Evolutionary conservation across 2,329 filamentous ascomycete species (phyloP).

Genomic region (Hirsutella rhossiliensis): DNA sequence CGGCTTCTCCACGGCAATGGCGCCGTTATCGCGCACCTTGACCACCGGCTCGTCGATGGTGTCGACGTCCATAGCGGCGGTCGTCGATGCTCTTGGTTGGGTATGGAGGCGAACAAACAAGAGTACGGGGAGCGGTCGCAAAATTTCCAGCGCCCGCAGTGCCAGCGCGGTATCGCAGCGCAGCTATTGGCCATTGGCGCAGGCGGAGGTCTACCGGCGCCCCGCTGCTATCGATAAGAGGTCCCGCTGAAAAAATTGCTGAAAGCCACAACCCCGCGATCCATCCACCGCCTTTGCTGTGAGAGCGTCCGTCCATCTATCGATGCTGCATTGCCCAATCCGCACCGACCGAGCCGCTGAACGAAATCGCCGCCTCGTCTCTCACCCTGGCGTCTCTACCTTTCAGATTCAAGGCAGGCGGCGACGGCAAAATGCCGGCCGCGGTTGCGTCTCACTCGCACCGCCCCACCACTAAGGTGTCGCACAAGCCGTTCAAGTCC

Average conservation of each 20-base stretch:
- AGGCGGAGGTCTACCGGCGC: not conserved
- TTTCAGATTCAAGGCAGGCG: slow-evolving; percentile 78
- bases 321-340: not conserved
- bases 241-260: slow-evolving; percentile 21
- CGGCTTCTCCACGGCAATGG: slow-evolving; percentile 33
- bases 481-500: slow-evolving; percentile 87
- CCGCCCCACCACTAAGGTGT: slow-evolving; percentile 78
- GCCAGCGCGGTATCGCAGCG: slow-evolving; percentile 12
- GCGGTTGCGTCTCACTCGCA: slow-evolving; percentile 64
- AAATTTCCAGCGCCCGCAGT: not conserved
- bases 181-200: slow-evolving; percentile 14
- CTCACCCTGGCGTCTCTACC: slow-evolving; percentile 60
- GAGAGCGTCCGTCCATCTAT: no score
- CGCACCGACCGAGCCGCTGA: not conserved
- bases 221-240: slow-evolving; percentile 21
- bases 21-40: slow-evolving; percentile 37
- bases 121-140: not conserved
- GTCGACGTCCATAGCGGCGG: slow-evolving; percentile 24
- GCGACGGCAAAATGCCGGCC: slow-evolving; percentile 63
- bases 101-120: slow-evolving; percentile 4
- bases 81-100: slow-evolving; percentile 4
- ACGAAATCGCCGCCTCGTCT: not conserved
- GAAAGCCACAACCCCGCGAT: slow-evolving; percentile 21
- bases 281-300: slow-evolving; percentile 11
- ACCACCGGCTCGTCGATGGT: slow-evolving; percentile 21